Conservation (phyloP, 805 yeast species). For the Candida coleopterorum region DNA sequence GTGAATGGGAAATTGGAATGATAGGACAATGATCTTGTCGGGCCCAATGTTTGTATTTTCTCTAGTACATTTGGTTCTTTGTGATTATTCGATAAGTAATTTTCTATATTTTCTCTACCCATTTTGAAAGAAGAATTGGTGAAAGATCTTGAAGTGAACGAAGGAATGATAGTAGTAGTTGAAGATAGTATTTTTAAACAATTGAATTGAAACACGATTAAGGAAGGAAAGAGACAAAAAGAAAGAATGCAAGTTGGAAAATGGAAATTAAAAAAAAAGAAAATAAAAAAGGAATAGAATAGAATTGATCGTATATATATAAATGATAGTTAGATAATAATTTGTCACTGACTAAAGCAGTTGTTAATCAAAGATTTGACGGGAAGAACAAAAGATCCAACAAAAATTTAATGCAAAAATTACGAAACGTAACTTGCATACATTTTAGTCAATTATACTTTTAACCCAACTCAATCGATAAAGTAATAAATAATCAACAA, state of each 20-base stretch:
- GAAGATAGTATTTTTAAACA: neutral
- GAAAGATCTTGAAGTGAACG: neutral
- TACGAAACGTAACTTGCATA: slow-evolving; percentile 2
- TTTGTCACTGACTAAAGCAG: too few relatives aligned
- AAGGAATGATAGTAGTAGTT: neutral
- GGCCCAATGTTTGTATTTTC: neutral
- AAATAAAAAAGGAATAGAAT: neutral
- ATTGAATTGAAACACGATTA: slow-evolving; percentile 2
- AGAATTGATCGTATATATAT: neutral
- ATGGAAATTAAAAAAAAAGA: neutral
- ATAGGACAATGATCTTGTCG: slow-evolving; percentile 3
- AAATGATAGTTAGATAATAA: too few relatives aligned
- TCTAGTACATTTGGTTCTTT: slow-evolving; percentile 16
- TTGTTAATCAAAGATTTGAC: too few relatives aligned
- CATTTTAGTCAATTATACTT: too few relatives aligned
- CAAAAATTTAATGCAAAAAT: too few relatives aligned
- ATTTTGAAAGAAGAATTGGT: slow-evolving; percentile 13
- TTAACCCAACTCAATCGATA: too few relatives aligned
- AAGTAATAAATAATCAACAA: too few relatives aligned
- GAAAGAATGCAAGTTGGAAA: neutral
- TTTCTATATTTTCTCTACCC: slow-evolving; percentile 40
- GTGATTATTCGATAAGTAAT: slow-evolving; percentile 34
- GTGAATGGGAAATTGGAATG: slow-evolving; percentile 38
- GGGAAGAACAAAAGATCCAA: too few relatives aligned
- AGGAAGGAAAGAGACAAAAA: neutral